Base-by-base conservation (phyloP, 768 basidiomycete species). In the Melanogaster broomeanus region DNA sequence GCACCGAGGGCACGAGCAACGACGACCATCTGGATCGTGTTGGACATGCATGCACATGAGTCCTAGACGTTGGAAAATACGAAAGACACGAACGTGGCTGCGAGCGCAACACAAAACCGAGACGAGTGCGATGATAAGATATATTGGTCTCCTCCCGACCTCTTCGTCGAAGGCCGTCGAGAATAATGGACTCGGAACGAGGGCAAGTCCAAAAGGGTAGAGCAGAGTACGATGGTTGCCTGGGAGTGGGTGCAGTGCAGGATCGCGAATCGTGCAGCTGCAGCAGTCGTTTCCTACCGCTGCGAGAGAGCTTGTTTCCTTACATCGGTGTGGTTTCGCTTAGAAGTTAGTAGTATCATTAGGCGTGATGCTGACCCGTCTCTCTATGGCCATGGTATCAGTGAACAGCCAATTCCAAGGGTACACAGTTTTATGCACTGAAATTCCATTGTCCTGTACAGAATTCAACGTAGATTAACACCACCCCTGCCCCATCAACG, bases 131-230 rank as follows among this genome's bases (percentile, higher is more conserved):
- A 80, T 81, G 42, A 69, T 67, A 16, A 83, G 60, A 56, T 85
- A 86, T 4, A 87, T 61, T 0, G 85, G 84, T 37, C 74, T 75
- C 49, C 86, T 69, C 18, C 86, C 85, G 54, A 87, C 80, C 55
- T 87, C 87, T 63, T 87, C 87, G 61, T 84, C 85, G 61, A 87
- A 78, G 0, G 86, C 78, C 2, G 85, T 80, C 1, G 85, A 78
- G 24, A 87, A 72, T 3, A 88, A 77, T 4, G 85, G n/a, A n/a
- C n/a, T n/a, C n/a, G n/a, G 85, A 7, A 84, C 70, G 15, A 86
- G 42, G 2, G 76, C 85, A 58, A 85, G 87, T 4, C 84, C 85
- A 5, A 88, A 65, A 0, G 80, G 70, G 61, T 77, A 88, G 18
- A 83, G 45, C 75, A 74, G 31, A 81, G 68, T 1, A 77, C 81